Conservation (phyloP, 129 eudicot genomes). For the Erigeron canadensis region DNA sequence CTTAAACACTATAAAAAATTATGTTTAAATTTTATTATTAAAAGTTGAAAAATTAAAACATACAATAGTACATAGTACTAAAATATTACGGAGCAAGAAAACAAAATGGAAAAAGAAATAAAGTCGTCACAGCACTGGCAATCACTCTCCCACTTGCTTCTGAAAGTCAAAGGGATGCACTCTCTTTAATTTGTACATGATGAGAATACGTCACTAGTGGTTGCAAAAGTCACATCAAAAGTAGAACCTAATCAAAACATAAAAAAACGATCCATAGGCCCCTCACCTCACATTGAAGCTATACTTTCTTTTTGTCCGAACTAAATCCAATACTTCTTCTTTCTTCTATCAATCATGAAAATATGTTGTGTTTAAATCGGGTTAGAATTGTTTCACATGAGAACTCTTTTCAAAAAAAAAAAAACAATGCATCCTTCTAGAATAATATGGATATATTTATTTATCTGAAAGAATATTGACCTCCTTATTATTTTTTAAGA, state of each 20-base stretch:
- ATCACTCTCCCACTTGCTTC: constrained; percentile 33
- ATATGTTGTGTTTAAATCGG: too few relatives aligned
- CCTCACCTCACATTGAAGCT: neutral
- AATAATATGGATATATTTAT: too few relatives aligned
- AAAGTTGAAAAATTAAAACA: too few relatives aligned
- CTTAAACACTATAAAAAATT: too few relatives aligned
- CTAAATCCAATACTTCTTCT: neutral
- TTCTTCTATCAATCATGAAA: too few relatives aligned
- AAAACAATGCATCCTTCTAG: too few relatives aligned
- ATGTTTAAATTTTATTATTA: too few relatives aligned
- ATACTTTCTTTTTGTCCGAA: neutral
- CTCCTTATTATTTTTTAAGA: too few relatives aligned
- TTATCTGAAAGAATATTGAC: too few relatives aligned
- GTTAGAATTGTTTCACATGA: too few relatives aligned
- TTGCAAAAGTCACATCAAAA: constrained; percentile 30
- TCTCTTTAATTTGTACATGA: constrained; percentile 33
- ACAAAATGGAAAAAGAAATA: neutral
- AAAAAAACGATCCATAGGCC: neutral
- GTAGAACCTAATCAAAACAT: constrained; percentile 27
- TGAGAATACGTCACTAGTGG: constrained; percentile 34
- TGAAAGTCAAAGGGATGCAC: constrained; percentile 33
- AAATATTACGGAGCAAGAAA: neutral
- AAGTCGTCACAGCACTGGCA: constrained; percentile 33
- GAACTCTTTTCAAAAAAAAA: too few relatives aligned
- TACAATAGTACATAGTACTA: neutral